Base-by-base conservation (phyloP, 1,284 basidiomycete genomes). In the Ceratobasidium sp. region DNA sequence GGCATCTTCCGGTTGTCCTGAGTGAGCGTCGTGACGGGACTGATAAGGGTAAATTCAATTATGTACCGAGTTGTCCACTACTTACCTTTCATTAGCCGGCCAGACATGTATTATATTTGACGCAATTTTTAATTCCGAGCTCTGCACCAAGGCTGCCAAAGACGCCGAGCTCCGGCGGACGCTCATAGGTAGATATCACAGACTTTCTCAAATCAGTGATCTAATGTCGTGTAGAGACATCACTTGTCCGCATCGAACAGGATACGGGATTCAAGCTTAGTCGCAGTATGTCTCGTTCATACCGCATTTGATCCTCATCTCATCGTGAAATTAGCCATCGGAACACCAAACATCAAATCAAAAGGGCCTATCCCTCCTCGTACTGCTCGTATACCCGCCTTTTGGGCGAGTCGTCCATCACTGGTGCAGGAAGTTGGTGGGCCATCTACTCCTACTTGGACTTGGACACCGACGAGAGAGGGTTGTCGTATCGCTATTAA, bases 101-200 rank as follows among this genome's bases (percentile, higher is more conserved):
- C 91, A 91, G 62, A 85, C 88, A 0, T 88, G 90, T 1, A 83
- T 92, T 57, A 91, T 94, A 4, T 91, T 94, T 80, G 93, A 94
- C 82, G 90, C 90, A 80, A 86, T 94, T 1, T 91, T 90, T 83
- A 88, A 92, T 81, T 81, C 86, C 0, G 85, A 88, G 1, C 83
- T 93, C 78, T 92, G 90, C 82, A 85, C 88, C 10, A 88, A 91
- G 38, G 84, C 87, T 0, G 85, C 90, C 59, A 89, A 86, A 74
- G 91, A 93, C 80, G 84, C 87, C 12, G 87, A 89, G 23, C 93
- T 93, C 85, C 92, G 91, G 81, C 83, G 87, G 1, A 93, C 92
- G 81, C 85, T 94, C 64, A 88, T 91, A 80, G 92, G 93, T 92
- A 81, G 77, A 86, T 84, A 40, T 40, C 68, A 52, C 33, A 42